Base-by-base conservation (phyloP, 768 basidiomycete genomes). In the Mycena leptocephala region DNA sequence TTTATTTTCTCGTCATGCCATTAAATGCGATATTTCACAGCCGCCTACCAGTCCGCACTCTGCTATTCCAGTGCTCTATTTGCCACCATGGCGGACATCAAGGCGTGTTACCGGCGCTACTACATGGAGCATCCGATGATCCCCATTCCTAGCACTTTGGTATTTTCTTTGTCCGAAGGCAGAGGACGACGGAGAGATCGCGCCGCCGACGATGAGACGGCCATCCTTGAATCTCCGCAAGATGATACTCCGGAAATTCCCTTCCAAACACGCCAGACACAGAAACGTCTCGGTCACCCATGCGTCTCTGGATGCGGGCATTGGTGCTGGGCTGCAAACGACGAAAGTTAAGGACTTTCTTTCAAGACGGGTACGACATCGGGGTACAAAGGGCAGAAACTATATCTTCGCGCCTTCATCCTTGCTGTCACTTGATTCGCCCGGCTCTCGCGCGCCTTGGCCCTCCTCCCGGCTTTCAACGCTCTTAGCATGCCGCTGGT, bases 301-400 rank as follows among this genome's bases (percentile, higher is more conserved):
- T 96, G 95, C 84, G 94, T 94, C 18, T 90, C 94, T 53, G 95
- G 95, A 5, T 96, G 95, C 84, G 95, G 95, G 0, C 95, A 96
- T 84, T 90, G 89, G 78, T 96, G 95, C 78, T 96, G 95, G 95
- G 90, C 90, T 20, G 86, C 88, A 6, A 86, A 82, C 71, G 81
- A 79, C 20, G 78, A 61, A 55, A 71, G 62, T 16, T 69, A 35
- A 55, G 16, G 28, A 61, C 35, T 14, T 18, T n/a, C n/a, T 37
- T 35, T 22, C 22, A n/a, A 59, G 14, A 62, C 22, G 24, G 37
- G 24, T 39, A 39, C 37, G 24, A 16, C 9, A 35, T 62, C 24
- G n/a, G n/a, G 37, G 13, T 62, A 62, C 59, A 26, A 62, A 28
- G 43, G 26, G n/a, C 30, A 37, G 9, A 51, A 14, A 20, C 59